A percentile compares a stretch with the other conserved stretches of the same genome.
phyloP scores from a whole-genome alignment of 2,329 filamentous ascomycete species.

The Aspergillus niger region DNA sequence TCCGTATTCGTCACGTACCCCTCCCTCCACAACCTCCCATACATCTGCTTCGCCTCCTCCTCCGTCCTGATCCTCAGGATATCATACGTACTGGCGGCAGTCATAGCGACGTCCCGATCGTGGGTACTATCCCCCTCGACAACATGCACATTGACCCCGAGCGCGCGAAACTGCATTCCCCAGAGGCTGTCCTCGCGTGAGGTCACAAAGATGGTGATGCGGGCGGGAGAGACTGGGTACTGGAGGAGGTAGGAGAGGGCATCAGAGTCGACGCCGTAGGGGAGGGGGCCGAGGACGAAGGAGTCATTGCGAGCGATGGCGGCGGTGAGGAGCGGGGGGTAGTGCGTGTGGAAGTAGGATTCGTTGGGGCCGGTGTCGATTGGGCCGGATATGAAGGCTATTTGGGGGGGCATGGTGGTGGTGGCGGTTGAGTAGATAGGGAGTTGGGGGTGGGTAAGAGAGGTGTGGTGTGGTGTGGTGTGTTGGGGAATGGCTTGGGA shows the following conservation, averaged over 20 bases:
- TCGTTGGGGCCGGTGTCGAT: conserved; percentile 27
- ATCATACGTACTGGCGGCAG: conserved; percentile 35
- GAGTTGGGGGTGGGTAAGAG: too few species aligned
- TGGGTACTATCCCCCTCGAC: conserved; percentile 22
- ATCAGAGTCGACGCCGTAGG: conserved; percentile 29
- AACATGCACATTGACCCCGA: conserved; percentile 20
- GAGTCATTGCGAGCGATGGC: conserved; percentile 23
- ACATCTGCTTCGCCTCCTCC: conserved; percentile 29
- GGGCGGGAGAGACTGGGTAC: conserved; percentile 12
- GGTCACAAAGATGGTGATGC: conserved; percentile 30
- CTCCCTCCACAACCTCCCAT: conserved; percentile 28
- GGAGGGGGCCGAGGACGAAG: conserved; percentile 29
- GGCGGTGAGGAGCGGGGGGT: conserved; percentile 24
- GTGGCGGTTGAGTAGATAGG: too few species aligned
- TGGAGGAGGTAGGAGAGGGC: conserved; percentile 18
- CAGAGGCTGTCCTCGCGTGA: conserved; percentile 25
- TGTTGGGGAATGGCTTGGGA: too few species aligned
- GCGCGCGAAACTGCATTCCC: conserved; percentile 18
- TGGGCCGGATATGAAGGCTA: conserved; percentile 39
- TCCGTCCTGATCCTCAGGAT: conserved; percentile 34
- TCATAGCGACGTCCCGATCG: conserved; percentile 37
- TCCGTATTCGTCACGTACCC: conserved; percentile 39
- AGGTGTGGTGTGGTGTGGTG: too few species aligned
- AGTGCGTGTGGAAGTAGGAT: conserved; percentile 35
- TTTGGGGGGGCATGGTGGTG: conserved; percentile 1